These are phyloP conservation scores for Porcisia hertigi DNA, from an alignment of 208 protist genomes.

Conservation along the genomic window DNA sequence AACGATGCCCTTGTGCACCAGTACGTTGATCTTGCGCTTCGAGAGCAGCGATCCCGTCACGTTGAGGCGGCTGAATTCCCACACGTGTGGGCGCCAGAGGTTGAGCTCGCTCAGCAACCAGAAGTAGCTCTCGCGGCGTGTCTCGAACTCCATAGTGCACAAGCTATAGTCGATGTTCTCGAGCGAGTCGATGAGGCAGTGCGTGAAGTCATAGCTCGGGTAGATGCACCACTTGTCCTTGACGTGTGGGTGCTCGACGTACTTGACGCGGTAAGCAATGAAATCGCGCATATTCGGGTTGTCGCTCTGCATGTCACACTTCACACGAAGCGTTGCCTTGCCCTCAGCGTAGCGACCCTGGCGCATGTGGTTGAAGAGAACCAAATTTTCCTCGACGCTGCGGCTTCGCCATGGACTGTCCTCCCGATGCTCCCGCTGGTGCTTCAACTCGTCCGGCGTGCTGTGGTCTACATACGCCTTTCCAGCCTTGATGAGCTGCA, in stretches of 20 bases:
- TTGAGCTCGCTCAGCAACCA: conserved; percentile 93
- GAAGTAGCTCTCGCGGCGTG: conserved; percentile 97
- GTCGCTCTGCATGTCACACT: conserved; percentile 97
- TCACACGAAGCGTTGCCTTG: conserved; percentile 97
- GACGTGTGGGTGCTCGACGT: conserved; percentile 91
- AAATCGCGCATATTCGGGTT: conserved; percentile 99
- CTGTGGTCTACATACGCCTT: conserved; percentile 98
- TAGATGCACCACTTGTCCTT: conserved; percentile 99
- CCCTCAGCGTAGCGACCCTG: conserved; percentile 97
- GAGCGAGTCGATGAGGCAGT: conserved; percentile 99
- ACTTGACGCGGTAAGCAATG: conserved; percentile 99
- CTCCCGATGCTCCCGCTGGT: conserved; percentile 77
- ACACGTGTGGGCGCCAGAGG: conserved; percentile 94
- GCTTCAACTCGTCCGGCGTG: conserved; percentile 95
- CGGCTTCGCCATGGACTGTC: conserved; percentile 93
- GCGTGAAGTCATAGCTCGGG: conserved; percentile 99
- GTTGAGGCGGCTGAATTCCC: conserved; percentile 98
- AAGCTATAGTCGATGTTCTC: conserved; percentile 99
- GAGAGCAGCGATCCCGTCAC: conserved; percentile 97
- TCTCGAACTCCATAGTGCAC: conserved; percentile 99
- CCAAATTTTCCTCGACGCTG: conserved; percentile 91
- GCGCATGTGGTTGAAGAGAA: conserved; percentile 93
- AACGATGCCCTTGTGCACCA: conserved; percentile 95
- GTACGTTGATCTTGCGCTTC: conserved; percentile 97
- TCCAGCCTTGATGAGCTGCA: conserved; percentile 97